A percentile compares a stretch with the other conserved stretches of the same genome.
Evolutionary conservation across 2,329 filamentous ascomycete species (phyloP).

Genomic region (Penicillium sp.): DNA sequence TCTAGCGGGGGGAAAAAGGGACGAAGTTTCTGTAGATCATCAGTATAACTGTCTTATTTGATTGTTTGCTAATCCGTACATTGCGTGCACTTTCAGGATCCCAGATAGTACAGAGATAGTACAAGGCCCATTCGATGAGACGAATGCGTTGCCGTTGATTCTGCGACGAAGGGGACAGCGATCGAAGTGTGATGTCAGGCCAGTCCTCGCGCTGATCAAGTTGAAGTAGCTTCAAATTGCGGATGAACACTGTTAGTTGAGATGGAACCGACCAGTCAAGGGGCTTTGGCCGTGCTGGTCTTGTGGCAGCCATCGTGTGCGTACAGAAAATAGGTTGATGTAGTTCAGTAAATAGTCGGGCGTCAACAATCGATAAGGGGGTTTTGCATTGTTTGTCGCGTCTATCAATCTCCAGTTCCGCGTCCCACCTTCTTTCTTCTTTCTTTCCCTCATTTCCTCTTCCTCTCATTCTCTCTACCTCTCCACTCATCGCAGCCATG

Average conservation of each 20-base stretch:
- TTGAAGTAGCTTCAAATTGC: constrained; percentile 76
- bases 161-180: constrained; percentile 65
- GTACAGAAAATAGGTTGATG: constrained; percentile 5
- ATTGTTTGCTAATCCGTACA: constrained; percentile 43
- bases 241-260: constrained; percentile 66
- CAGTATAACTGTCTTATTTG: neutral
- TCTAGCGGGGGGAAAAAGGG: constrained; percentile 89
- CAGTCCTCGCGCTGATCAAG: constrained; percentile 73
- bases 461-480: neutral
- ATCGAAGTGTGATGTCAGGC: constrained; percentile 67
- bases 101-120: constrained; percentile 78
- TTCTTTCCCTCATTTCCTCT: constrained; percentile 7
- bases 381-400: constrained; percentile 26
- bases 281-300: constrained; percentile 29
- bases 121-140: constrained; percentile 85
- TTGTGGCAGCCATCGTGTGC: constrained; percentile 32
- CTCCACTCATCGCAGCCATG: constrained; percentile 20
- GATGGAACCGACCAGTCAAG: constrained; percentile 44
- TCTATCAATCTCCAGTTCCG: constrained; percentile 6
- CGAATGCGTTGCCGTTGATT: constrained; percentile 79
- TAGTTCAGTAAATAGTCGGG: constrained; percentile 11
- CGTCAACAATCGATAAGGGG: constrained; percentile 25
- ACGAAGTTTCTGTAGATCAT: constrained; percentile 65
- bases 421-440: neutral
- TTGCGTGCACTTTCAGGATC: constrained; percentile 69